Conservation (phyloP, 78 protist genomes). For the Dictyostelium capitatum region DNA sequence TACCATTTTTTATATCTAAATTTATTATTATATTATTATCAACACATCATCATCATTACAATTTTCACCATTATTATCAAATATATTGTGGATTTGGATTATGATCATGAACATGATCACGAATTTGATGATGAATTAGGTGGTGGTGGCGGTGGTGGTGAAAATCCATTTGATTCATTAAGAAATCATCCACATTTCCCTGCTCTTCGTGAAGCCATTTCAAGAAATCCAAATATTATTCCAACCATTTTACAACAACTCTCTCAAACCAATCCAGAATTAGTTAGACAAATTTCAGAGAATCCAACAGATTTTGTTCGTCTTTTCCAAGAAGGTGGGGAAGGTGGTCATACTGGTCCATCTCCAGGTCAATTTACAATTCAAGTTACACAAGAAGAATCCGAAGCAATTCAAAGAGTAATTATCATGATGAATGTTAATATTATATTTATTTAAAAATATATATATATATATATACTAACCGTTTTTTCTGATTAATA, state of each 20-base stretch:
- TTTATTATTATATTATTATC: neutral
- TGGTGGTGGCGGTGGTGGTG: constrained; percentile 43
- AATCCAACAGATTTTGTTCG: constrained; percentile 88
- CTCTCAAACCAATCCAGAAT: constrained; percentile 83
- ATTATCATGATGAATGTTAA: neutral
- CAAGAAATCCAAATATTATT: constrained; percentile 79
- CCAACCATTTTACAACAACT: constrained; percentile 78
- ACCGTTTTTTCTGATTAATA: neutral
- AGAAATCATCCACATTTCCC: constrained; percentile 83
- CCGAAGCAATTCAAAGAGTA: constrained; percentile 92
- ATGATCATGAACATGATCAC: constrained; percentile 30
- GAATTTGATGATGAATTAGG: constrained; percentile 47
- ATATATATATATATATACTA: neutral
- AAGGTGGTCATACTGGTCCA: neutral
- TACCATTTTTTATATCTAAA: neutral
- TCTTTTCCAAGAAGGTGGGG: constrained; percentile 73
- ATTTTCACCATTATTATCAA: too few relatives aligned
- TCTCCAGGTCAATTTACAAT: constrained; percentile 50
- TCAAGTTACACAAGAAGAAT: constrained; percentile 89
- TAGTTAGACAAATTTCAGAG: constrained; percentile 82
- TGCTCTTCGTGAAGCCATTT: constrained; percentile 66
- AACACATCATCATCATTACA: too few relatives aligned
- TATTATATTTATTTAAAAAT: neutral
- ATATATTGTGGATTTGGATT: neutral
- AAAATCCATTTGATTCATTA: constrained; percentile 65